Evolutionary conservation across 495 filamentous ascomycete genomes (phyloP).

Genomic region (Xylaria scruposa): DNA sequence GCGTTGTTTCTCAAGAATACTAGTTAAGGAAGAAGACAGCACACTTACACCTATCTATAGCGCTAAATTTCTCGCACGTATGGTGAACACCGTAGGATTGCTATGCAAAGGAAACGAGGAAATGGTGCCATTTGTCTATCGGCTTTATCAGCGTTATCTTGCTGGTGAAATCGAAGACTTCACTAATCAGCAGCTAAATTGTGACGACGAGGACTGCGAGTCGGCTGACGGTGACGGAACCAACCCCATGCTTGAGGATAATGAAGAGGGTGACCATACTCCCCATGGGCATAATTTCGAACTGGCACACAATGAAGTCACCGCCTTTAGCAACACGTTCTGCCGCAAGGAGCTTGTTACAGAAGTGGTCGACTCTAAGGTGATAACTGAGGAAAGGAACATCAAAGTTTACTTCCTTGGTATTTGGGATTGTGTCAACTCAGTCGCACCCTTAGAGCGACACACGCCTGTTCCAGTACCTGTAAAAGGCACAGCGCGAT

Average conservation of each 20-base stretch:
- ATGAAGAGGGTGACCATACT: conserved; percentile 36
- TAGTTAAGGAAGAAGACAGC: background rate
- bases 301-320: conserved; percentile 41
- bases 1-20: background rate
- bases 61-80: conserved; percentile 55
- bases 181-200: conserved; percentile 13
- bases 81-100: conserved; percentile 53
- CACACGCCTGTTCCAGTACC: conserved; percentile 54
- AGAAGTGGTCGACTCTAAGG: conserved; percentile 23
- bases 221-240: conserved; percentile 1
- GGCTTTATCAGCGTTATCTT: conserved; percentile 36
- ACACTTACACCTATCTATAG: background rate
- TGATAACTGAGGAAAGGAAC: conserved; percentile 33
- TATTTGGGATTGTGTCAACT: conserved; percentile 56
- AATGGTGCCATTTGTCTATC: conserved; percentile 40
- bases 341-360: conserved; percentile 42
- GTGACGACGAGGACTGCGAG: conserved; percentile 20
- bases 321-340: conserved; percentile 50
- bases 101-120: conserved; percentile 57
- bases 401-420: conserved; percentile 45
- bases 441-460: conserved; percentile 42
- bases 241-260: conserved; percentile 43
- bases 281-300: conserved; percentile 32
- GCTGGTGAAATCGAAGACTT: conserved; percentile 37
- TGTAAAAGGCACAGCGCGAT: conserved; percentile 39